phyloP scores from a whole-genome alignment of 1,139 yeast genomes.

The Magnusiomyces tetraspermus region DNA sequence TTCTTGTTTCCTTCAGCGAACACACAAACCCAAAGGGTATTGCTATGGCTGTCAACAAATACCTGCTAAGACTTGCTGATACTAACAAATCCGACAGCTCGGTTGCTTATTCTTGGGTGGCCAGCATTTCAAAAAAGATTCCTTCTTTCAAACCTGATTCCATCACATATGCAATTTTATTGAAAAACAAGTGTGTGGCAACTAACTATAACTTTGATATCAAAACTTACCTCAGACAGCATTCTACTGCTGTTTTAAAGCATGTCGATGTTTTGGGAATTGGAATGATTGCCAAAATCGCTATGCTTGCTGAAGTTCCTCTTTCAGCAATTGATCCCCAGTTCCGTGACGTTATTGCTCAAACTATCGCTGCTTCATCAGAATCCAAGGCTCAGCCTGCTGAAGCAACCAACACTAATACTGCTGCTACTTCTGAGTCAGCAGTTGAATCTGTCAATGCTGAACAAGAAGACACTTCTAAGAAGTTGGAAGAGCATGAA shows the following conservation, averaged over 20 bases:
- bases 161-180: constrained; percentile 31
- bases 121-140: constrained; percentile 21
- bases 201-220: constrained; percentile 16
- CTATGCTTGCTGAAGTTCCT: constrained; percentile 29
- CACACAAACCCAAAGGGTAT: constrained; percentile 34
- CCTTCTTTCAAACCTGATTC: constrained; percentile 25
- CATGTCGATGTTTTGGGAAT: constrained; percentile 65
- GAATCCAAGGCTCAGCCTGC: too few species aligned
- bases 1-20: constrained; percentile 49
- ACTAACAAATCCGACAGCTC: constrained; percentile 28
- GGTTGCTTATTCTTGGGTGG: constrained; percentile 27
- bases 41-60: constrained; percentile 42
- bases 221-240: background rate
- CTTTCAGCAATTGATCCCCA: constrained; percentile 32
- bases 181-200: constrained; percentile 27
- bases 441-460: background rate
- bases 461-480: constrained; percentile 2
- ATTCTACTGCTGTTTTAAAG: constrained; percentile 38
- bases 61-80: constrained; percentile 38
- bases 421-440: background rate
- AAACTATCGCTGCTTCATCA: background rate
- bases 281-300: constrained; percentile 44
- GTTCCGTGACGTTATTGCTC: constrained; percentile 20
- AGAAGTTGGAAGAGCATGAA: background rate
- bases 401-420: background rate